Conservation (phyloP, 2,329 filamentous ascomycete species). For the Lasiodiplodia sp. region DNA sequence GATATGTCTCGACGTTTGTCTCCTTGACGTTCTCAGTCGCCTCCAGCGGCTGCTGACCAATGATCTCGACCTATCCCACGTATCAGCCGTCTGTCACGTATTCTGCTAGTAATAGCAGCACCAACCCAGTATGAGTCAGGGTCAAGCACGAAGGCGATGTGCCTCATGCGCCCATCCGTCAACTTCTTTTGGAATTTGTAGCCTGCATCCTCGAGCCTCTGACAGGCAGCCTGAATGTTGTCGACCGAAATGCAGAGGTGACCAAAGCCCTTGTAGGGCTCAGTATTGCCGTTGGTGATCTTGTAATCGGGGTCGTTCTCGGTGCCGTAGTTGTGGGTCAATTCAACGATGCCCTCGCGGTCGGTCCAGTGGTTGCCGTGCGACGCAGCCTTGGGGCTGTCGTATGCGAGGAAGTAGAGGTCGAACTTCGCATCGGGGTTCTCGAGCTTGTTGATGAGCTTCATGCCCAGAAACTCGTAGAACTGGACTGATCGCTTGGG, state of each 20-base stretch:
- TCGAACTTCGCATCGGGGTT: conserved; percentile 92
- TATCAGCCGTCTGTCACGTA: background rate
- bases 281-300: conserved; percentile 87
- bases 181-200: conserved; percentile 97
- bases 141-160: conserved; percentile 90
- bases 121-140: conserved; percentile 72
- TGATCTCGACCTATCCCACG: conserved; percentile 66
- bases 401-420: conserved; percentile 93
- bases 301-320: conserved; percentile 83
- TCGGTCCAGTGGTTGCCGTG: conserved; percentile 77
- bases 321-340: conserved; percentile 86
- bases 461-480: conserved; percentile 92
- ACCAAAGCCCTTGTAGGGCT: conserved; percentile 82
- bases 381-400: conserved; percentile 77
- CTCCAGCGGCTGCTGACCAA: conserved; percentile 74
- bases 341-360: conserved; percentile 87
- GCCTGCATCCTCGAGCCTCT: conserved; percentile 86
- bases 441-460: conserved; percentile 77
- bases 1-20: conserved; percentile 79
- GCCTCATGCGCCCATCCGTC: conserved; percentile 69
- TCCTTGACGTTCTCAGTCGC: conserved; percentile 74
- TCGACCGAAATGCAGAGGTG: conserved; percentile 78
- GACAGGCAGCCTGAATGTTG: conserved; percentile 83
- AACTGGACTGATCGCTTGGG: conserved; percentile 85
- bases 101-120: too few relatives aligned